Base-by-base conservation (phyloP, 2,329 filamentous ascomycete species). In the Alternaria novae-zelandiae region DNA sequence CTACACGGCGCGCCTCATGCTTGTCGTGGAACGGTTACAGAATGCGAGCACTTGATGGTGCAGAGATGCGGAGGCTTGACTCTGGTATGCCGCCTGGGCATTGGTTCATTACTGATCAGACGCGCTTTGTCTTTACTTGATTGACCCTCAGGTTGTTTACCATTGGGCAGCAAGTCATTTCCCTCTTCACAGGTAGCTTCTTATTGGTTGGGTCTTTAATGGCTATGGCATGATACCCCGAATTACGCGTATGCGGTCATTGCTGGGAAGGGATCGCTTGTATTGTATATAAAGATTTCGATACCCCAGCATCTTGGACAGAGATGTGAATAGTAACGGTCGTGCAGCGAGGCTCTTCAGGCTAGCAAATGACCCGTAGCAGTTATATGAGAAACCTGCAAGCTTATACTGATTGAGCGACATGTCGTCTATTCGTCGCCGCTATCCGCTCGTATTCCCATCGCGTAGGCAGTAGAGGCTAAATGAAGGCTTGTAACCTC, bases 1-100 rank as follows among this genome's bases (percentile, higher is more conserved):
- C 21, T 87, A 89, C 66, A 87, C 86, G 5, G 77, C 81, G 60
- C 83, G 85, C 43, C 78, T 90, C 47, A 82, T 86, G 73, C 79
- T 80, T 23, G 85, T 90, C 9, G 81, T 88, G 28, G 78, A 81
- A 66, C 78, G 81, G 57, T 75, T 87, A 66, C 81, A 78, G 61
- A 60, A 65, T 41, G 66, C 65, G 11, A 62, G 62, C 17, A 45
- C 23, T 44, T 72, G 61, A 66, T 54, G 44, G 45, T 26, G 41
- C 54, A 15, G 6, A 26, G 17, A 9, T 11, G 32, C 15, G 28
- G 36, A n/a, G 45, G 26, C 23, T 53, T 58, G 47, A 55, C 59
- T 44, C 51, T 53, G 45, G 51, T 28, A 30, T 57, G 36, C 45
- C 11, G 23, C n/a, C 25, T 28, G 53, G 36, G 36, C 3, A 13